Evolutionary conservation across 306 rosid genomes (phyloP).

Genomic region (Mucuna pruriens): DNA sequence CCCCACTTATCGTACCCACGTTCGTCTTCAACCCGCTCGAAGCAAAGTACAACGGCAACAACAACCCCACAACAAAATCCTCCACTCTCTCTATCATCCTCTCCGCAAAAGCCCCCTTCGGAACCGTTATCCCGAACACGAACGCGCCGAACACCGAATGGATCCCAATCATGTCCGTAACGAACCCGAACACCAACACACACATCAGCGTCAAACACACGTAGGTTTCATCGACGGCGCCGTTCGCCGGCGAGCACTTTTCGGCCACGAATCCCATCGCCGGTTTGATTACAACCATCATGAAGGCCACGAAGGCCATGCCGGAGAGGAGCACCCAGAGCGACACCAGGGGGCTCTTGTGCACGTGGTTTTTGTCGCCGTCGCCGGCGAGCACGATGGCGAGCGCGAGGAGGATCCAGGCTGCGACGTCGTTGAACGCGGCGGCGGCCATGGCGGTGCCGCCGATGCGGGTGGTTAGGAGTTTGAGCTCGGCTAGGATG

Average conservation of each 20-base stretch:
- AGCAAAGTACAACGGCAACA: not conserved
- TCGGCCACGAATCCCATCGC: not conserved
- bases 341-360: slow-evolving; percentile 3
- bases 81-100: not conserved
- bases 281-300: not conserved
- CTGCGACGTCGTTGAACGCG: slow-evolving; percentile 71
- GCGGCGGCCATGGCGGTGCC: slow-evolving; percentile 82
- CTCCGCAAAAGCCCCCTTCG: not conserved
- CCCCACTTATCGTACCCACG: not conserved
- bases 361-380: not conserved
- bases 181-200: slow-evolving; percentile 3
- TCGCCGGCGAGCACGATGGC: slow-evolving; percentile 65
- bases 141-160: not conserved
- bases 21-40: slow-evolving; percentile 12
- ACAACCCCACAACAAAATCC: not conserved
- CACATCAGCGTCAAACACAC: not conserved
- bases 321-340: slow-evolving; percentile 34
- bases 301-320: slow-evolving; percentile 5
- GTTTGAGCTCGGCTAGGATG: slow-evolving; percentile 74
- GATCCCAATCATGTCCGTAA: slow-evolving; percentile 8
- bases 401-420: slow-evolving; percentile 51
- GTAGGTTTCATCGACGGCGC: not conserved
- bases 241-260: not conserved
- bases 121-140: not conserved
- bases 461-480: slow-evolving; percentile 68